Evolutionary conservation across 768 basidiomycete species (phyloP).

Genomic region (Macrolepiota dolichaula): DNA sequence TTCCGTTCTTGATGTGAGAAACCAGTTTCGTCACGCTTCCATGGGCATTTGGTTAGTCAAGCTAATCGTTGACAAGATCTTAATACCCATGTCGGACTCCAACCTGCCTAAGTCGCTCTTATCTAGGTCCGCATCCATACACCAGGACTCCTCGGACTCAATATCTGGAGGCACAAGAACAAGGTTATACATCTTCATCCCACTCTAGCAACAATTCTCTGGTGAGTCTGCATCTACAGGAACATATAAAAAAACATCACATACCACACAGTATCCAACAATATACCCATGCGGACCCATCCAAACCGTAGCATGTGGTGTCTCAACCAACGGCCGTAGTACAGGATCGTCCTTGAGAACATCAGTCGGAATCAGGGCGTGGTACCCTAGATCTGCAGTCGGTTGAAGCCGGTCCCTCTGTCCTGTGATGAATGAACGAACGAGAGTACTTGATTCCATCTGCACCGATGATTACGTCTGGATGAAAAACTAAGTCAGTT

Average conservation of each 20-base stretch:
- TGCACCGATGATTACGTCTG: constrained; percentile 44
- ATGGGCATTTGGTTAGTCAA: neutral
- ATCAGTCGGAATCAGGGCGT: constrained; percentile 46
- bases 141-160: constrained; percentile 41
- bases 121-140: constrained; percentile 41
- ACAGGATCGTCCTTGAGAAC: constrained; percentile 48
- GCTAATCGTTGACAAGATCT: neutral
- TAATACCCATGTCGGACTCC: constrained; percentile 41
- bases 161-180: constrained; percentile 36
- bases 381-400: constrained; percentile 64
- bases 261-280: constrained; percentile 34
- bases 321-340: constrained; percentile 46
- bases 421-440: constrained; percentile 46
- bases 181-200: constrained; percentile 40
- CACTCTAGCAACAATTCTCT: constrained; percentile 21
- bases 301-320: constrained; percentile 54
- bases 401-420: constrained; percentile 41
- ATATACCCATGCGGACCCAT: constrained; percentile 46
- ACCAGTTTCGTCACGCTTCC: constrained; percentile 43
- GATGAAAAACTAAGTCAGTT: constrained; percentile 37
- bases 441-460: constrained; percentile 47
- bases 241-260: constrained; percentile 10
- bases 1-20: constrained; percentile 38
- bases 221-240: neutral
- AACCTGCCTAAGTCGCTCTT: constrained; percentile 41